Conservation (phyloP, 2,329 filamentous ascomycete genomes). For the Trichoderma sp. region DNA sequence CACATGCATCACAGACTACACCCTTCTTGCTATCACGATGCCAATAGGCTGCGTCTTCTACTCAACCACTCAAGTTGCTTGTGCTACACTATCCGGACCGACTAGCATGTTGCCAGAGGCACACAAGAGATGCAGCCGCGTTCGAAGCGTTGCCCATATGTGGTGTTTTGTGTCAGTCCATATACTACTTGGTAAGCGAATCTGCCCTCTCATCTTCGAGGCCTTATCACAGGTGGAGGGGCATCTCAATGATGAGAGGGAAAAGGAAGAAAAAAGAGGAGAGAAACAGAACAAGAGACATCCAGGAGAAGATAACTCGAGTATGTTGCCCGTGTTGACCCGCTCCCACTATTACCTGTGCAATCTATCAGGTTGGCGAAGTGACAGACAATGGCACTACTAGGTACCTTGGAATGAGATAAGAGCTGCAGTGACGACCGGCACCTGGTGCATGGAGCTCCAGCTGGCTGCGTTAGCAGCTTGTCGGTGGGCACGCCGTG, state of each 20-base stretch:
- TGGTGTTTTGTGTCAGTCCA: no score
- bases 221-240: background rate
- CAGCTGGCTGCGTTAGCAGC: no score
- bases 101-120: background rate
- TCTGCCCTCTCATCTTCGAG: no score
- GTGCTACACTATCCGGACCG: no score
- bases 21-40: background rate
- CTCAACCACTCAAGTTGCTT: background rate
- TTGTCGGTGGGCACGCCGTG: background rate
- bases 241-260: background rate
- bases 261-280: background rate
- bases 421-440: conserved; percentile 15
- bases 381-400: conserved; percentile 8
- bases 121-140: no score
- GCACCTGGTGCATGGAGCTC: background rate
- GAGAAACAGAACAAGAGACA: background rate
- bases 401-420: background rate
- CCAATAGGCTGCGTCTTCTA: background rate
- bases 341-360: background rate
- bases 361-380: background rate
- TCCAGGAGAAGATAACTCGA: no score
- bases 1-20: background rate
- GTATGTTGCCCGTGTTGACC: conserved; percentile 1
- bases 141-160: no score
- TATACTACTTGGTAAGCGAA: no score